Conservation (phyloP, 2,329 filamentous ascomycete genomes). For the Cyphellophora attinorum region DNA sequence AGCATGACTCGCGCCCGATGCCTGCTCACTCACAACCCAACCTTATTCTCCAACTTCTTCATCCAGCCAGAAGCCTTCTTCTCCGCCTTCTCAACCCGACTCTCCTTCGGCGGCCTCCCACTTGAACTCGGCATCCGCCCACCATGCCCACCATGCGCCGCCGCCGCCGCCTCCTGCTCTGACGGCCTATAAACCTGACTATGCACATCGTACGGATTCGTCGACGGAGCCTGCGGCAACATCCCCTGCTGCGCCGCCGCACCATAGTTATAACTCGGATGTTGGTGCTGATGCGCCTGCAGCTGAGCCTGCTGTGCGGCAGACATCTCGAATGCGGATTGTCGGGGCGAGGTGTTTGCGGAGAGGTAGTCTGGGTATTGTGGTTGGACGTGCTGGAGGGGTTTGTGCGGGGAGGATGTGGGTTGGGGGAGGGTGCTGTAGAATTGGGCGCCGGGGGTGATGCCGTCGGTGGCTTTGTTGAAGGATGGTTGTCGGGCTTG, state of each 20-base stretch:
- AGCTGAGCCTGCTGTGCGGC: too few relatives aligned
- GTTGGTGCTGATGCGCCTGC: too few relatives aligned
- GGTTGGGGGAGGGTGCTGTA: constrained; percentile 11
- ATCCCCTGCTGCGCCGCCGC: constrained; percentile 18
- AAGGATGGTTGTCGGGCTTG: constrained; percentile 3
- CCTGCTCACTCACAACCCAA: constrained; percentile 8
- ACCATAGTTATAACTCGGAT: constrained; percentile 35
- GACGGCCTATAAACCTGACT: constrained; percentile 37
- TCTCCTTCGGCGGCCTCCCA: constrained; percentile 16
- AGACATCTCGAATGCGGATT: constrained; percentile 30
- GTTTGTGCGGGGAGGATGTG: constrained; percentile 15
- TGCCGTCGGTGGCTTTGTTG: constrained; percentile 1
- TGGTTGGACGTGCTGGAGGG: constrained; percentile 22
- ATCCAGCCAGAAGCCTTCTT: constrained; percentile 34
- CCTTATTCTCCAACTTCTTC: constrained; percentile 35
- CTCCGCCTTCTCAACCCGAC: constrained; percentile 29
- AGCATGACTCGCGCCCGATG: too few relatives aligned
- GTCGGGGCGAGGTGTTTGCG: constrained; percentile 14
- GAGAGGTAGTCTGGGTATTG: constrained; percentile 24
- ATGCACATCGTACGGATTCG: constrained; percentile 31
- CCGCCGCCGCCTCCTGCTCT: constrained; percentile 29
- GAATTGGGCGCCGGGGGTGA: constrained; percentile 21
- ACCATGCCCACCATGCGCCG: constrained; percentile 21
- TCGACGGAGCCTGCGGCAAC: constrained; percentile 7
- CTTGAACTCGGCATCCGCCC: constrained; percentile 12